Base-by-base conservation (phyloP, 2,329 filamentous ascomycete species). In the Hypoxylon sp. region DNA sequence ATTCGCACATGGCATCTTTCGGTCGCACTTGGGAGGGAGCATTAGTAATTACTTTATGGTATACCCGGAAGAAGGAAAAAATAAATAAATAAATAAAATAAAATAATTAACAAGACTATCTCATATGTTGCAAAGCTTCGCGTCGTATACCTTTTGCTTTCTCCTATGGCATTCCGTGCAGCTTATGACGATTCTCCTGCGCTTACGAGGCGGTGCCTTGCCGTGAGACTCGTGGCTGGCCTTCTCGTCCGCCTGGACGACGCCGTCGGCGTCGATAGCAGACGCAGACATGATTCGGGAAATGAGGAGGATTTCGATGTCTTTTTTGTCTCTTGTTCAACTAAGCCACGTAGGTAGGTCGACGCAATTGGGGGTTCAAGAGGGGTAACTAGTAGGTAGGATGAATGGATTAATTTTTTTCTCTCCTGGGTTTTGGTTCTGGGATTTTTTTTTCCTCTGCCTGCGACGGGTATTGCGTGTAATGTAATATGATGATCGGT, bases 101-200 rank as follows among this genome's bases (percentile, higher is more conserved):
- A 29, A 56, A 41, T 53, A 51, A 55, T 55, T 47, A 31, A 63
- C 31, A 27, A 41, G 26, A 41, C 54, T 54, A n/a, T 38, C 26
- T 29, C 7, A 29, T 29, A n/a, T 37, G 17, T 20, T n/a, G 18
- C 20, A 10, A n/a, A n/a, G 23, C 20, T 38, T 33, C 7, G 38
- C 26, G 49, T 41, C 5, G n/a, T n/a, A n/a, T n/a, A 48, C 82
- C 78, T 85, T 85, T 68, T 86, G 83, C 68, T 88, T 88, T 58
- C 85, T 78, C 59, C 85, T 77, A 71, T 88, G 85, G 64, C 85
- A 88, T 68, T 88, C 85, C 9, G 81, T 84, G 65, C 85, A 88
- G 6, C 83, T 87, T 55, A 88, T 84, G 40, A 87, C 83, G 37
- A 84, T 77, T 33, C 85, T 79, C 66, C 83, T 80, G 63, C 85